These are phyloP conservation scores for Phalaenopsis aphrodite DNA, from an alignment of 106 monocot genomes.

Conservation along the genomic window DNA sequence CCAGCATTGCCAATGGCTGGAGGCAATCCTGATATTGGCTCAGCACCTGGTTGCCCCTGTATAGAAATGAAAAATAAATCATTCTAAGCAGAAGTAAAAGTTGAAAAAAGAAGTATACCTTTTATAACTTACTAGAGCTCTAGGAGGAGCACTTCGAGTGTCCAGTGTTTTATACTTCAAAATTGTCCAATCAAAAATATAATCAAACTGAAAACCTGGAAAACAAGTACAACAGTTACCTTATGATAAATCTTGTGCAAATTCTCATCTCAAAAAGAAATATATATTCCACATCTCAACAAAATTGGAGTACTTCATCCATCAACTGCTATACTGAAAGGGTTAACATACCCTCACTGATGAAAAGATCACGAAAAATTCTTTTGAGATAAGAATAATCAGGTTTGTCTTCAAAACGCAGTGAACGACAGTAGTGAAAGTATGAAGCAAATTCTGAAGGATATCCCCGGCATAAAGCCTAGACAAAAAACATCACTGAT, in stretches of 20 bases:
- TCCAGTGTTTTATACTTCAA: slow-evolving; percentile 64
- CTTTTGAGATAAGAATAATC: slow-evolving; percentile 73
- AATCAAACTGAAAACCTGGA: slow-evolving; percentile 66
- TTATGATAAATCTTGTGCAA: no score
- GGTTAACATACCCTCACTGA: slow-evolving; percentile 43
- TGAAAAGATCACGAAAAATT: slow-evolving; percentile 74
- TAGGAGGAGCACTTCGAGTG: slow-evolving; percentile 28
- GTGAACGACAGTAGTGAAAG: slow-evolving; percentile 75
- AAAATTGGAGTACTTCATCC: no score
- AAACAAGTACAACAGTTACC: background rate
- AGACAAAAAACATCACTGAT: background rate
- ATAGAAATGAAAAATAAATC: slow-evolving; percentile 3
- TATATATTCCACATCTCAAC: no score
- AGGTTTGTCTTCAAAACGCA: slow-evolving; percentile 76
- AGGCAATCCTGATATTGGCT: slow-evolving; percentile 47
- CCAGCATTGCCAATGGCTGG: slow-evolving; percentile 28
- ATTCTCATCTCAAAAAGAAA: no score
- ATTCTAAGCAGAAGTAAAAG: no score
- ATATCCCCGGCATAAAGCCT: slow-evolving; percentile 69
- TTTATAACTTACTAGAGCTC: slow-evolving; percentile 34
- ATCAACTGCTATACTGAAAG: no score
- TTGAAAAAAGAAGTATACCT: background rate
- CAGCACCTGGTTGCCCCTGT: slow-evolving; percentile 37
- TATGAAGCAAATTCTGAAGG: slow-evolving; percentile 78
- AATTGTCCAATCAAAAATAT: slow-evolving; percentile 75